Base-by-base conservation (phyloP, 2,329 filamentous ascomycete genomes). In the Colletotrichum abscissum region DNA sequence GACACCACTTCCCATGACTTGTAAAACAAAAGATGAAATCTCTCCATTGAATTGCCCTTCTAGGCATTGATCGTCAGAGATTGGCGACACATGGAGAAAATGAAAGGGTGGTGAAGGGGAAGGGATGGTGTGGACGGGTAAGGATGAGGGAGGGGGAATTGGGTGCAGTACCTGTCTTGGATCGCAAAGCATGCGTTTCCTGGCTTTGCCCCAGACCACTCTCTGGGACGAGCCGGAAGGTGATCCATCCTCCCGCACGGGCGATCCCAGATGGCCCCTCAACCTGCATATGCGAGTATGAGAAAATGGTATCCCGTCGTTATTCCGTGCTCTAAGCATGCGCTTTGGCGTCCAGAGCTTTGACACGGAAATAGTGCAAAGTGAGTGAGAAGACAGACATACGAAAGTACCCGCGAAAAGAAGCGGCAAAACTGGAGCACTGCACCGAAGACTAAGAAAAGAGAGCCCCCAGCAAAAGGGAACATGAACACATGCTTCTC, bases 261-360 rank as follows among this genome's bases (percentile, higher is more conserved):
- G 70, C 67, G 11, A 73, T 70, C 56, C 60, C 60, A 65, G 67
- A 56, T 56, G 12, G 33, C 33, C 67, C 59, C 58, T 60, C 33
- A 60, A 73, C 46, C 11, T 70, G 55, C 70, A 70, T 73, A 66
- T 70, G 46, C 58, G 60, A 55, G 60, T 65, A 73, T 63, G 52
- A 69, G 58, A 35, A 58, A 59, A 52, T 54, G 28, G 63, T 30
- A 6, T 14, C 19, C 42, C 42, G 35, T 24, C 28, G 26, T 42
- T 33, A 49, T 28, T 11, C 22, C 16, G 5, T 14, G 19, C 12
- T 22, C 24, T 38, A n/a, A 14, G 65, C n/a, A 28, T 24, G 63
- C 63, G 63, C 52, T 55, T 69, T 63, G 67, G 59, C 33, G 16
- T 42, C 16, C 16, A 42, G 16, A 42, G 38, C 38, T 42, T 42